phyloP scores from a whole-genome alignment of 1,284 basidiomycete species.

The Trametes versicolor region DNA sequence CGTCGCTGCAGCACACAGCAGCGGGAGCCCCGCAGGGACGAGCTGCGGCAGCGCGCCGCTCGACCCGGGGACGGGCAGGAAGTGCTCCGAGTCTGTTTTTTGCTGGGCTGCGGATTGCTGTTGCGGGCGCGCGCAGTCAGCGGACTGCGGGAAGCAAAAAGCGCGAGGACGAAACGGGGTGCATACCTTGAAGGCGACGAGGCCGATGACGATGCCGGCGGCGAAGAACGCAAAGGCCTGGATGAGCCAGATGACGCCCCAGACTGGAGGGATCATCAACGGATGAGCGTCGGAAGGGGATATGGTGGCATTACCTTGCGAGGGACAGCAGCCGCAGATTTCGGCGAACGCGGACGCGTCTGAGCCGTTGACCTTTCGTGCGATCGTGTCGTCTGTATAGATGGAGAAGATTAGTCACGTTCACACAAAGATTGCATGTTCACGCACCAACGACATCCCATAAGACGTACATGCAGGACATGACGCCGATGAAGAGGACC shows the following conservation, averaged over 20 bases:
- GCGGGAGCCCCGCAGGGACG: conserved; percentile 14
- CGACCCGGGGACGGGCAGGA: conserved; percentile 72
- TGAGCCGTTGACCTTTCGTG: conserved; percentile 90
- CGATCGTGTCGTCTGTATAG: conserved; percentile 84
- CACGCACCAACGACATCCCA: conserved; percentile 87
- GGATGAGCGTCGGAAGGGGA: conserved; percentile 9
- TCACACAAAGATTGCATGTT: background rate
- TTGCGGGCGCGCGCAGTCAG: conserved; percentile 12
- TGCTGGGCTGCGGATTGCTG: conserved; percentile 69
- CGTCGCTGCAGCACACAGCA: conserved; percentile 18
- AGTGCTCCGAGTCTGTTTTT: conserved; percentile 58
- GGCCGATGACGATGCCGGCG: conserved; percentile 83
- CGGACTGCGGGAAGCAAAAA: background rate
- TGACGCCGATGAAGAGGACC: conserved; percentile 95
- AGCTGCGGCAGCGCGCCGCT: conserved; percentile 26
- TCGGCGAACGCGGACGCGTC: conserved; percentile 93
- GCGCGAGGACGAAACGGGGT: background rate
- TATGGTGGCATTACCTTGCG: conserved; percentile 57
- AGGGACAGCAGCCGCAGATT: conserved; percentile 85
- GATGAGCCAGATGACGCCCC: conserved; percentile 93
- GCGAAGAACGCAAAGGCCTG: conserved; percentile 86
- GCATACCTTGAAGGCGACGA: conserved; percentile 86
- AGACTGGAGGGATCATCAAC: conserved; percentile 58
- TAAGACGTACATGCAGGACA: conserved; percentile 88
- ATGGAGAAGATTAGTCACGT: background rate